A percentile compares a stretch with the other conserved stretches of the same genome.
These are phyloP conservation scores for Myriosclerotinia scirpicola DNA, from an alignment of 2,329 filamentous ascomycete species.

Conservation along the genomic window DNA sequence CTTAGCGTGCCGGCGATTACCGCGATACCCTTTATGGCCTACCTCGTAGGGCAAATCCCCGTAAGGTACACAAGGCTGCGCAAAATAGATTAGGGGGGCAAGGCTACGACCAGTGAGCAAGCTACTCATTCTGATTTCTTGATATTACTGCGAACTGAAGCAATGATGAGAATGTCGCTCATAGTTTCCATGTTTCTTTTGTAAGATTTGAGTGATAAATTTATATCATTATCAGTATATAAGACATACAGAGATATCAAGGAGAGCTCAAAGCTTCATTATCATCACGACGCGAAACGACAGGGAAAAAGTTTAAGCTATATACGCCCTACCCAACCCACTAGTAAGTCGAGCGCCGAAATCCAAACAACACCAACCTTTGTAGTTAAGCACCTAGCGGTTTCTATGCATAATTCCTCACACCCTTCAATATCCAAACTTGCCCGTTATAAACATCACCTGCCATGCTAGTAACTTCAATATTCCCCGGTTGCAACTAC, in stretches of 20 bases:
- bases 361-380: neutral
- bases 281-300: neutral
- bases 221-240: slow-evolving; percentile 4
- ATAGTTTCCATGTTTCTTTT: neutral
- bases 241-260: neutral
- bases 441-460: slow-evolving; percentile 84
- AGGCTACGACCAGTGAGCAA: neutral
- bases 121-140: neutral
- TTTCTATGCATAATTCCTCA: slow-evolving; percentile 43
- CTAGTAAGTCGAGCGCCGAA: neutral
- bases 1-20: slow-evolving; percentile 21
- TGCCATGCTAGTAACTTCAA: slow-evolving; percentile 74
- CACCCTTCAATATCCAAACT: slow-evolving; percentile 59
- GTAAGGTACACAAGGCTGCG: slow-evolving; percentile 11
- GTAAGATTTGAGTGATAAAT: neutral
- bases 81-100: neutral
- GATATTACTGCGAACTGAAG: neutral
- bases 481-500: slow-evolving; percentile 75
- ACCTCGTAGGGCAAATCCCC: no score
- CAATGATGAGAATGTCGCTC: neutral
- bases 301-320: neutral
- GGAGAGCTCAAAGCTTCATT: neutral
- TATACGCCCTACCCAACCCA: neutral
- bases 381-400: neutral
- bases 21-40: slow-evolving; percentile 7